Percentiles rank a stretch among this genome's conserved stretches.
phyloP scores from a whole-genome alignment of 1,139 yeast species.

The Yamadazyma triangularis region DNA sequence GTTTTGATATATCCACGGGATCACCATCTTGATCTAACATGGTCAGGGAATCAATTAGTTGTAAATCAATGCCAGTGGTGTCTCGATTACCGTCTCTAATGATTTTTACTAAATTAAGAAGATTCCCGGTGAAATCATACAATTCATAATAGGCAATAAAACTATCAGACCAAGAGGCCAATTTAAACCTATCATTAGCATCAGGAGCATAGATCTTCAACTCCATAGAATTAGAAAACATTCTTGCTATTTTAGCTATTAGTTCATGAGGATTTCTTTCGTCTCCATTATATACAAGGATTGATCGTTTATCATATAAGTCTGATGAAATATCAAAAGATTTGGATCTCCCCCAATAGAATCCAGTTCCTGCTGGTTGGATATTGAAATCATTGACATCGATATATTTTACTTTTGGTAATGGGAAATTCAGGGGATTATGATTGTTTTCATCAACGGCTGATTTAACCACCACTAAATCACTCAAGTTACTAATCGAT shows the following conservation, averaged over 20 bases:
- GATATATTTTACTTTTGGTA: conserved; percentile 18
- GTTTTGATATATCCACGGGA: conserved; percentile 14
- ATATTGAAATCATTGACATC: conserved; percentile 23
- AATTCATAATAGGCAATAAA: conserved; percentile 36
- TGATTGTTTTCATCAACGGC: conserved; percentile 1
- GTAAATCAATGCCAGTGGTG: conserved; percentile 15
- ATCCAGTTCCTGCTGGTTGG: conserved; percentile 29
- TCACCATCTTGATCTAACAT: conserved; percentile 32
- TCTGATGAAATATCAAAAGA: conserved; percentile 2
- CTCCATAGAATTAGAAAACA: conserved; percentile 21
- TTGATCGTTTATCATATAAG: conserved; percentile 15
- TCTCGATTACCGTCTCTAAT: conserved; percentile 17
- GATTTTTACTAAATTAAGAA: conserved; percentile 21
- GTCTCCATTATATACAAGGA: conserved; percentile 23
- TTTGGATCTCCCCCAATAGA: conserved; percentile 18
- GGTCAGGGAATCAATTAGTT: conserved; percentile 27
- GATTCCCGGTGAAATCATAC: conserved; percentile 30
- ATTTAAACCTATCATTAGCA: conserved; percentile 8
- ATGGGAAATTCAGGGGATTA: no score
- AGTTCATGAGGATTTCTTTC: conserved; percentile 13
- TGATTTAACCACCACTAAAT: neutral
- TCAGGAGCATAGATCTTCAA: conserved; percentile 26
- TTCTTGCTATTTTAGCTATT: conserved; percentile 15
- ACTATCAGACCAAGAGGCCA: conserved; percentile 27
- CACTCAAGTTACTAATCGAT: conserved; percentile 5